Evolutionary conservation across 2,329 filamentous ascomycete genomes (phyloP), one percentile per base, ranked within the genome.

Genomic region (Emergomyces pasteurianus): DNA sequence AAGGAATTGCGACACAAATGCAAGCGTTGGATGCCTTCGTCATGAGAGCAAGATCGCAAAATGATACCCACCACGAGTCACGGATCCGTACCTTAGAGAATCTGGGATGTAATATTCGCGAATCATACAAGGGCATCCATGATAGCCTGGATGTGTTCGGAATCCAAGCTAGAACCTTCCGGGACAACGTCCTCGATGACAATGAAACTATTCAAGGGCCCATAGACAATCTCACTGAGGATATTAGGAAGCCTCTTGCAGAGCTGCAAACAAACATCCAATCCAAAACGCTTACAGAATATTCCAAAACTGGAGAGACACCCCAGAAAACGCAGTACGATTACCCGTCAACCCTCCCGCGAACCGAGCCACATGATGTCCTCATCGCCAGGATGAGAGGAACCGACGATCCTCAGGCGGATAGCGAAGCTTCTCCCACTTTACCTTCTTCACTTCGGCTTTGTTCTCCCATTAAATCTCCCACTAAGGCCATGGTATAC

Each of bases 11-110:
- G 63, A 82, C 81, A n/a, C 90, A 97, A 73, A 92, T 99, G 83
- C 84, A 86, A 61, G 89, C 90, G 1, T 81, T 99, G 8, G 92
- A 97, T 68, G 89, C 92, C 65, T 96, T 96, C 67, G 90, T 97
- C 46, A 82, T 86, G 38, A 86, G 89, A 38, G 91, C 95, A 57
- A 85, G 87, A 63, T 83, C 83, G 1, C 88, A 95, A 68, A 97
- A 96, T 71, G 84, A 87, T 36, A 79, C 80, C 21, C 90, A 95
- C 70, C 87, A 94, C 71, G 80, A 85, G 31, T 81, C 82, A 31
- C 89, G 95, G 65, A 74, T 80, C 1, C 72, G 79, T n/a, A 88
- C 86, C 0, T 77, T 96, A n/a, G 75, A 81, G 40, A 75, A 75
- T 10, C 79, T 96, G 38, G 83, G 87, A 0, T 78, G 74, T 21